Conservation (phyloP, 2,329 filamentous ascomycete species). For the Elsinoe perseae region DNA sequence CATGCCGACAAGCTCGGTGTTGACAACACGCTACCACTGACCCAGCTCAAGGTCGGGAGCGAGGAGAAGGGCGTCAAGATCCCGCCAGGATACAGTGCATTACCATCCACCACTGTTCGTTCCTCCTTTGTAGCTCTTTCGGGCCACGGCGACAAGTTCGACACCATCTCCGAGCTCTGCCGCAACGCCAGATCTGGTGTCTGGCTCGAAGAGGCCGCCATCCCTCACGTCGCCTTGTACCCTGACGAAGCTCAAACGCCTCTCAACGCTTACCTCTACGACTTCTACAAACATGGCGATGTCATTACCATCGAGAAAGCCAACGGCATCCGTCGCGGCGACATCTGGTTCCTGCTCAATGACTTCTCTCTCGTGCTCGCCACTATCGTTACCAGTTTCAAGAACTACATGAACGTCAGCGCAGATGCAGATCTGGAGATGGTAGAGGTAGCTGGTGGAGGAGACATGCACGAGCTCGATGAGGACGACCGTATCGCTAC, state of each 20-base stretch:
- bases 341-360: constrained; percentile 67
- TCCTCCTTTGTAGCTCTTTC: constrained; percentile 68
- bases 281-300: constrained; percentile 71
- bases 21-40: constrained; percentile 55
- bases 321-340: constrained; percentile 58
- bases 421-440: constrained; percentile 41
- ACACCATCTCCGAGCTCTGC: constrained; percentile 60
- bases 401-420: constrained; percentile 48
- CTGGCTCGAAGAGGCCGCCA: constrained; percentile 65
- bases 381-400: constrained; percentile 61
- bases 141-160: constrained; percentile 57
- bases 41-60: constrained; percentile 39
- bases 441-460: constrained; percentile 45
- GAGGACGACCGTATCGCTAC: constrained; percentile 35
- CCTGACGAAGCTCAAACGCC: constrained; percentile 48
- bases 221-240: constrained; percentile 59
- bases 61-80: background rate
- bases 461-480: constrained; percentile 44
- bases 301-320: constrained; percentile 51
- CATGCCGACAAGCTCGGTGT: constrained; percentile 42
- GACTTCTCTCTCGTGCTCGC: constrained; percentile 57
- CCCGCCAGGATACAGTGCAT: constrained; percentile 16
- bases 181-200: constrained; percentile 57
- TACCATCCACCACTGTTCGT: constrained; percentile 44
- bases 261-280: constrained; percentile 62